These are phyloP conservation scores for Penicillium verrucosum DNA, from an alignment of 2,329 filamentous ascomycete genomes.

Conservation along the genomic window DNA sequence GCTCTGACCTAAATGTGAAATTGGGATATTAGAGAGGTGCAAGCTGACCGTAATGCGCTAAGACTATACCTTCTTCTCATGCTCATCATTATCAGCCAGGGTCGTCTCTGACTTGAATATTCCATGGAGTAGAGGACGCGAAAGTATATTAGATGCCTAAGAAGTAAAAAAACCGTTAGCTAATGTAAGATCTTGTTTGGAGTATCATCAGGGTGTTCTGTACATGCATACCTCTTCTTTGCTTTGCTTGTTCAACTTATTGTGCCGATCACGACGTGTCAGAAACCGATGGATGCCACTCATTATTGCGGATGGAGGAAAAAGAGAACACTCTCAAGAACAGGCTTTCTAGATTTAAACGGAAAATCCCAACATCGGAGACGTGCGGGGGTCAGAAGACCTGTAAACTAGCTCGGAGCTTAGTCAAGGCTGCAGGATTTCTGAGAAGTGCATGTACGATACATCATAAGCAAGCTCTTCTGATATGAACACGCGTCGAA, in stretches of 20 bases:
- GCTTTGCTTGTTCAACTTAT: conserved; percentile 27
- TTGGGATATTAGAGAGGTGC: conserved; percentile 11
- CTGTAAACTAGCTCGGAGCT: conserved; percentile 13
- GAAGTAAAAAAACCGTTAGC: conserved; percentile 10
- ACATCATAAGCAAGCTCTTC: conserved; percentile 25
- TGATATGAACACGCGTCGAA: conserved; percentile 14
- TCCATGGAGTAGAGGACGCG: conserved; percentile 28
- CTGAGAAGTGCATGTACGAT: conserved; percentile 17
- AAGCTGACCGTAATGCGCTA: not conserved
- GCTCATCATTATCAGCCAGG: conserved; percentile 25
- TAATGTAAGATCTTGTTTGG: not conserved
- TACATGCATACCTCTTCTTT: conserved; percentile 33
- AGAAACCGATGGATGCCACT: conserved; percentile 44
- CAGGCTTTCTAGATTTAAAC: conserved; percentile 6
- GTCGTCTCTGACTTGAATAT: conserved; percentile 31
- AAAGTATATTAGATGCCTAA: conserved; percentile 25
- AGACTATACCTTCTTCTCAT: conserved; percentile 35
- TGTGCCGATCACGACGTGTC: conserved; percentile 38
- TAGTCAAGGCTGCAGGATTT: conserved; percentile 31
- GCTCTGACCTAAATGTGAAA: conserved; percentile 46
- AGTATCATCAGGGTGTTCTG: not conserved
- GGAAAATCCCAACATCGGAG: conserved; percentile 6
- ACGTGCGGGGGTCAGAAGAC: conserved; percentile 23
- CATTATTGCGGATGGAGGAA: conserved; percentile 26
- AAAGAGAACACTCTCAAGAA: not conserved